Evolutionary conservation across 2,329 filamentous ascomycete species (phyloP).

Genomic region (Botrytis pseudocinerea): DNA sequence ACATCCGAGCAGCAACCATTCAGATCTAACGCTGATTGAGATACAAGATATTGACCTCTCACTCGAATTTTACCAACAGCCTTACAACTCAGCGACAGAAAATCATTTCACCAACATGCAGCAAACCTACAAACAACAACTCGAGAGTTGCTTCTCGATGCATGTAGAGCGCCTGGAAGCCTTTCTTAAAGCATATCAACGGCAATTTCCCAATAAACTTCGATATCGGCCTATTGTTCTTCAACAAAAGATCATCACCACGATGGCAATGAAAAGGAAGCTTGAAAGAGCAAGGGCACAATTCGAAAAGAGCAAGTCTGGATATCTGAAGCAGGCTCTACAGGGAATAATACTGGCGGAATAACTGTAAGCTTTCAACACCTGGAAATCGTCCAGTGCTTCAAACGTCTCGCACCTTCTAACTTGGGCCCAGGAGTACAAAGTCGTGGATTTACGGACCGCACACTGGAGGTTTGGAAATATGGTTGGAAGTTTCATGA

Average conservation of each 20-base stretch:
- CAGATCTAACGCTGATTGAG: background rate
- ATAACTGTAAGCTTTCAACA: too few relatives aligned
- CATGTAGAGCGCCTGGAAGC: background rate
- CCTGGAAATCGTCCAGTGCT: too few relatives aligned
- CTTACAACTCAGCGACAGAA: background rate
- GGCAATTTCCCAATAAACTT: too few relatives aligned
- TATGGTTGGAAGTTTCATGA: background rate
- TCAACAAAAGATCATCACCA: background rate
- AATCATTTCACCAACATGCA: fast-evolving
- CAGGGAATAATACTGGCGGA: too few relatives aligned
- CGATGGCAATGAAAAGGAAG: background rate
- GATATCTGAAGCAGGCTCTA: too few relatives aligned
- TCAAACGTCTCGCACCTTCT: too few relatives aligned
- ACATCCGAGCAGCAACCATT: background rate
- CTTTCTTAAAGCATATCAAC: background rate
- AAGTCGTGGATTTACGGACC: too few relatives aligned
- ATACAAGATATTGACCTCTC: background rate
- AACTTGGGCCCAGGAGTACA: too few relatives aligned
- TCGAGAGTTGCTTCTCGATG: background rate
- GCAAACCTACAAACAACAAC: background rate
- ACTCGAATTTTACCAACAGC: background rate
- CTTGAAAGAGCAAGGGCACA: background rate
- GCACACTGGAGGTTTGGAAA: too few relatives aligned
- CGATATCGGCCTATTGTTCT: too few relatives aligned
- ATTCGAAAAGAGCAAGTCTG: background rate